Base-by-base conservation (phyloP, 805 yeast genomes). In the Starmera amethionina region DNA sequence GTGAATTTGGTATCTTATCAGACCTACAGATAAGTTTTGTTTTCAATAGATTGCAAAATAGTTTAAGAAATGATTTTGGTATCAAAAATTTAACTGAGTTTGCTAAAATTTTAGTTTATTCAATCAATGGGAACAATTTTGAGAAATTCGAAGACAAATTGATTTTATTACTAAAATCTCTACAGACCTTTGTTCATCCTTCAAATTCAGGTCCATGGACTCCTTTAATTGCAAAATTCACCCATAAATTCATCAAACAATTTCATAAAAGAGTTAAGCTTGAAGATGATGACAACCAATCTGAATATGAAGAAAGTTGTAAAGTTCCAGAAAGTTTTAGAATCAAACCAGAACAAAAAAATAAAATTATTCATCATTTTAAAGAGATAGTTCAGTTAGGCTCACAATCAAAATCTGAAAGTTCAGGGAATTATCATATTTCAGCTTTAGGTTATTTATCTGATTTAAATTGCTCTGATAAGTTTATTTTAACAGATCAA, bases 201-300 rank as follows among this genome's bases (percentile, higher is more conserved):
- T 88, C 97, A 0, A 89, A 89, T 56, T 59, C 69, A n/a, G 97
- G 96, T 0, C 70, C 72, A n/a, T 89, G 97, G 97, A 73, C 95
- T 0, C 60, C 71, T 25, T 64, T 79, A 5, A 73, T 90, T 28
- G 70, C 94, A 1, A 75, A 75, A 42, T 70, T 84, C 25, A 64
- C 83, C n/a, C 70, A 72, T 44, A 72, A 77, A 35, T 62, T 86
- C 39, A 72, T 79, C 0, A 65, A 70, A 37, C 73, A 73, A 46
- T 78, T 76, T 43, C 86, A 79, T 51, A 71, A 73, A 40, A 67
- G 94, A 50, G 63, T 55, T 32, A 62, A 68, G 39, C 59, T 67
- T 40, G 89, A 82, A 50, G 59, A 56, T 29, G 63, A 63, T 38
- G 49, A 50, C 9, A 22, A 3, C 27, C 62, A 68, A 39, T 60